Percentiles rank a stretch among this genome's conserved stretches.
These are phyloP conservation scores for Colletotrichum sp. DNA, from an alignment of 2,329 filamentous ascomycete species.

Conservation along the genomic window DNA sequence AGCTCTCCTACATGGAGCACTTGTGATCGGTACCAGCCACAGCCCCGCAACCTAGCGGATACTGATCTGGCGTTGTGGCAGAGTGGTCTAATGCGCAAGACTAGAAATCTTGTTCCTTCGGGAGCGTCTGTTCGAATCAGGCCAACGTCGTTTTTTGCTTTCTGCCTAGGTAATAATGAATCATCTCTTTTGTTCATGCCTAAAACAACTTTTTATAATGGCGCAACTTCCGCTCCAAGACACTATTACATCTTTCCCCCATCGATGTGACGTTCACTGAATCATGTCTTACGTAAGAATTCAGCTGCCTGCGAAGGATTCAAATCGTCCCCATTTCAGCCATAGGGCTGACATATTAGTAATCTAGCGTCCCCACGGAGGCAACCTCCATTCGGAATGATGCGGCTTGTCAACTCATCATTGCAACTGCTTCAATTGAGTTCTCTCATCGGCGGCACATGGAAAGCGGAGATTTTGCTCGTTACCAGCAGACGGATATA, in stretches of 20 bases:
- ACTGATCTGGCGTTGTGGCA: not conserved
- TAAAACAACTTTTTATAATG: not conserved
- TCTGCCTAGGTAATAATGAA: too few relatives aligned
- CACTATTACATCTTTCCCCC: not conserved
- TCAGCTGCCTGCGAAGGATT: not conserved
- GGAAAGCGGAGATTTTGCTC: not conserved
- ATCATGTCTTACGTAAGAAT: not conserved
- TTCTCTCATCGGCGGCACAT: not conserved
- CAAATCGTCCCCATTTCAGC: accelerated
- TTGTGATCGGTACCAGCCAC: too few relatives aligned
- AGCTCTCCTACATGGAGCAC: too few relatives aligned
- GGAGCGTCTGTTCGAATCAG: slow-evolving; percentile 12
- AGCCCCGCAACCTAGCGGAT: not conserved
- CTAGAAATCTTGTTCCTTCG: slow-evolving; percentile 14
- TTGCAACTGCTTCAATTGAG: not conserved
- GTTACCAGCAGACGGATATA: accelerated
- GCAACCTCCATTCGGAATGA: not conserved
- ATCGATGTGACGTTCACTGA: accelerated
- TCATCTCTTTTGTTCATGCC: not conserved
- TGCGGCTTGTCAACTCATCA: not conserved
- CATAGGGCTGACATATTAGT: not conserved
- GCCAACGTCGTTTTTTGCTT: not conserved
- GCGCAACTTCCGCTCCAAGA: not conserved
- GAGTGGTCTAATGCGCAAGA: slow-evolving; percentile 14
- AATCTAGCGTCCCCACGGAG: not conserved